Percentiles rank a stretch among this genome's conserved stretches.
phyloP scores from a whole-genome alignment of 352 stramenopile species.

The Pythium rishiriense region DNA sequence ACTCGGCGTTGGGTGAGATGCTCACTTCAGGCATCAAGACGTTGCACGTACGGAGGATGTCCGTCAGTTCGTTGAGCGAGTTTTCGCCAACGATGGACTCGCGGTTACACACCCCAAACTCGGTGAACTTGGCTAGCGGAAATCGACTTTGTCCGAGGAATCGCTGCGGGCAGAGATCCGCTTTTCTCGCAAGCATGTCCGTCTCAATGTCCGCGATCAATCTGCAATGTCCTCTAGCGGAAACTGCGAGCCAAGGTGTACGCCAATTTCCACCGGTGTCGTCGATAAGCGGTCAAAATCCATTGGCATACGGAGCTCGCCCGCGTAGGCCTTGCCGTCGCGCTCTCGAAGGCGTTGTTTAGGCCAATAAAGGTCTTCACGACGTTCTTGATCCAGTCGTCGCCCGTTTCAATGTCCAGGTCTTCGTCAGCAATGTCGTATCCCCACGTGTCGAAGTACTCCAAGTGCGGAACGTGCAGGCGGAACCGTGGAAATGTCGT shows the following conservation, averaged over 20 bases:
- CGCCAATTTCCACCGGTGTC: neutral
- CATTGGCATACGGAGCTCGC: neutral
- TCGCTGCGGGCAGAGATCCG: neutral
- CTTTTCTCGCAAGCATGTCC: neutral
- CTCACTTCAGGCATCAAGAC: neutral
- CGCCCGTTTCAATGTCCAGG: neutral
- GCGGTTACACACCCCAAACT: neutral
- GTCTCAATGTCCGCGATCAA: neutral
- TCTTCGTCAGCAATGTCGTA: slow-evolving; percentile 1
- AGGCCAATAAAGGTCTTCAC: slow-evolving; percentile 1
- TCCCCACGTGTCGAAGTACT: neutral
- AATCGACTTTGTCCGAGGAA: neutral
- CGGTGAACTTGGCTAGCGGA: neutral
- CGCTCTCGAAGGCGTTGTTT: neutral
- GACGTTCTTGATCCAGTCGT: slow-evolving; percentile 1
- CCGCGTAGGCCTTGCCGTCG: neutral
- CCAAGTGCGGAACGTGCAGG: neutral
- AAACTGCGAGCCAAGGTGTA: neutral
- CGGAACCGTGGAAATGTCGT: slow-evolving; percentile 1
- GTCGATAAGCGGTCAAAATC: neutral
- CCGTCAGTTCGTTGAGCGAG: neutral
- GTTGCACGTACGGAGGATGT: slow-evolving; percentile 3
- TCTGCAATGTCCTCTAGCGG: neutral
- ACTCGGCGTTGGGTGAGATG: neutral
- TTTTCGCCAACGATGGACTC: neutral